Evolutionary conservation across 140 eudicot genomes (phyloP).

Genomic region (Bidens hawaiensis): DNA sequence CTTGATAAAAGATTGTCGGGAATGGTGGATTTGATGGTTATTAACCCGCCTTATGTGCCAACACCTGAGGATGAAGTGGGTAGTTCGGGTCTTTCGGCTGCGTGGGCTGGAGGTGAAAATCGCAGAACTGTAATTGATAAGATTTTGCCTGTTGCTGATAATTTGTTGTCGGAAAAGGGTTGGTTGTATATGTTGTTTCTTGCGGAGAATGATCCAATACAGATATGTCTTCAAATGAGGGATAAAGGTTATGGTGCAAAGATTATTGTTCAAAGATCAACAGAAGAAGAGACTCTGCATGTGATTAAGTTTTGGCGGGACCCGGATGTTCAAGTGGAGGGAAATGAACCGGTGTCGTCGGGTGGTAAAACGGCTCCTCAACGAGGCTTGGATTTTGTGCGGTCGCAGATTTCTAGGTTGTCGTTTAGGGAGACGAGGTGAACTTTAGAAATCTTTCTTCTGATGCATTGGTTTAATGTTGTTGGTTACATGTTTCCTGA

Average conservation of each 20-base stretch:
- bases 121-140: slow-evolving; percentile 82
- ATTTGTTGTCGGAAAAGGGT: slow-evolving; percentile 71
- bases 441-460: neutral
- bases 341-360: slow-evolving; percentile 27
- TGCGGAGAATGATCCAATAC: slow-evolving; percentile 61
- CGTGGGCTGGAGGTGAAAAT: slow-evolving; percentile 98
- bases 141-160: slow-evolving; percentile 82
- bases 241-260: slow-evolving; percentile 73
- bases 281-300: slow-evolving; percentile 86
- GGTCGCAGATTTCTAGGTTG: slow-evolving; percentile 41
- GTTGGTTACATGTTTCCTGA: neutral
- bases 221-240: slow-evolving; percentile 70
- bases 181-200: slow-evolving; percentile 92
- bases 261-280: slow-evolving; percentile 80
- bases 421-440: slow-evolving; percentile 16
- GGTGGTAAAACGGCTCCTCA: slow-evolving; percentile 23
- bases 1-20: slow-evolving; percentile 53
- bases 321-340: slow-evolving; percentile 39
- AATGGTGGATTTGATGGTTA: slow-evolving; percentile 76
- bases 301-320: slow-evolving; percentile 92
- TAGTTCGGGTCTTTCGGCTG: slow-evolving; percentile 52
- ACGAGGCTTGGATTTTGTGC: slow-evolving; percentile 28
- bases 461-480: slow-evolving; percentile 1
- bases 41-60: slow-evolving; percentile 97
- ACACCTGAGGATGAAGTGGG: slow-evolving; percentile 98